phyloP scores from a whole-genome alignment of 371 early-diverging fungal genomes.

The Batrachochytrium dendrobatidis region DNA sequence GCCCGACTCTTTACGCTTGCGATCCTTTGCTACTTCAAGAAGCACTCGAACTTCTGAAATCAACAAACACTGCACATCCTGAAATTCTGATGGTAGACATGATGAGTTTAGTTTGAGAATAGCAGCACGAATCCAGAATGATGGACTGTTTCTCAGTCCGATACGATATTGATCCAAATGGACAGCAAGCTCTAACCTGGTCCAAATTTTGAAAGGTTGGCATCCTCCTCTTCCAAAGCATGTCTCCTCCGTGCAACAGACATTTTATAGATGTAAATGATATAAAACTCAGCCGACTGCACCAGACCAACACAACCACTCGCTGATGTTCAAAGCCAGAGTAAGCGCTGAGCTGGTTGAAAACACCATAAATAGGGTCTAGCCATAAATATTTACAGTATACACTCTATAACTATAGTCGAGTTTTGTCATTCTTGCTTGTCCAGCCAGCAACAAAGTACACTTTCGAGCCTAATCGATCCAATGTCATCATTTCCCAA shows the following conservation, averaged over 20 bases:
- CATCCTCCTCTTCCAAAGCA: conserved; percentile 62
- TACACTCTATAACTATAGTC: too few species aligned
- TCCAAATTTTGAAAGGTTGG: conserved; percentile 61
- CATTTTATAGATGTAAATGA: too few species aligned
- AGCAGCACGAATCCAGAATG: background rate
- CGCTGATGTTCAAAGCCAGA: too few species aligned
- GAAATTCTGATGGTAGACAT: conserved; percentile 50
- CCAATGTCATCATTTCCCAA: conserved; percentile 23
- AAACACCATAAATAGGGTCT: too few species aligned
- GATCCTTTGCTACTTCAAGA: conserved; percentile 51
- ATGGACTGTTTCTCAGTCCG: background rate
- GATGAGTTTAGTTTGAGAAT: background rate
- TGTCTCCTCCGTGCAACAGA: background rate
- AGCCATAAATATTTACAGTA: too few species aligned
- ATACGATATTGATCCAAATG: too few species aligned
- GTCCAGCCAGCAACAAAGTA: too few species aligned
- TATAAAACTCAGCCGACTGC: too few species aligned
- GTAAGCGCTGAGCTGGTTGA: too few species aligned
- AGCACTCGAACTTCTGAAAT: conserved; percentile 79
- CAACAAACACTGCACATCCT: conserved; percentile 72
- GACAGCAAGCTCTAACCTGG: conserved; percentile 50
- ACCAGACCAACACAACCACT: too few species aligned
- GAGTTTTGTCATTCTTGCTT: too few species aligned
- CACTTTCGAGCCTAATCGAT: background rate
- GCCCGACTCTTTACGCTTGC: conserved; percentile 43